A percentile compares a stretch with the other conserved stretches of the same genome.
Evolutionary conservation across 2,329 filamentous ascomycete species (phyloP).

Genomic region (Phyllosticta citribraziliensis): DNA sequence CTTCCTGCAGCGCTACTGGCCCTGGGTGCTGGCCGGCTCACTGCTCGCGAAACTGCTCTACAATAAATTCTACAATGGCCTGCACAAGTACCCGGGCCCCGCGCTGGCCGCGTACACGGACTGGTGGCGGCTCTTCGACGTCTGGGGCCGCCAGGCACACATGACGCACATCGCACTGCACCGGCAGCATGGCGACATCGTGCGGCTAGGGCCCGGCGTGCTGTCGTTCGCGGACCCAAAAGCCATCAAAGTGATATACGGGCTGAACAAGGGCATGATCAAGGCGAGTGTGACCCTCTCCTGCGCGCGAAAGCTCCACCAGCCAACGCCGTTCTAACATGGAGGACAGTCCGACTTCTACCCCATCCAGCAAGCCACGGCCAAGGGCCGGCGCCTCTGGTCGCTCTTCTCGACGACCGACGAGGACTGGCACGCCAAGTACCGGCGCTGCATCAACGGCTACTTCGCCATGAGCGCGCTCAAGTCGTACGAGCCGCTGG

Average conservation of each 20-base stretch:
- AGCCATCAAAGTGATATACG: conserved; percentile 68
- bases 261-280: conserved; percentile 67
- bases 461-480: conserved; percentile 70
- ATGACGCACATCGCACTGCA: conserved; percentile 60
- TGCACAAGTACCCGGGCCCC: conserved; percentile 65
- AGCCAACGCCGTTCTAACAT: background rate
- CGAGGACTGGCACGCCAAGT: conserved; percentile 64
- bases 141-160: conserved; percentile 54
- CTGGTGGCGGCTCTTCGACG: conserved; percentile 66
- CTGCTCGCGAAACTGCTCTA: conserved; percentile 27
- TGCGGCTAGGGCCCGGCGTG: conserved; percentile 63
- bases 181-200: conserved; percentile 60
- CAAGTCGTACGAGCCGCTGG: conserved; percentile 70
- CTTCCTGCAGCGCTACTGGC: conserved; percentile 33
- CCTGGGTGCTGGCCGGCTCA: conserved; percentile 24
- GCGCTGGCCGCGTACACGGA: conserved; percentile 59
- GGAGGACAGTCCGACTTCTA: conserved; percentile 64
- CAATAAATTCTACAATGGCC: conserved; percentile 44
- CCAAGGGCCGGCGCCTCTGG: conserved; percentile 56
- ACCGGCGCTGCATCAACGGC: conserved; percentile 64
- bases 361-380: conserved; percentile 63
- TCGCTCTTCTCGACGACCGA: conserved; percentile 70
- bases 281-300: conserved; percentile 46
- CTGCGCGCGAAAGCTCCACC: background rate
- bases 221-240: conserved; percentile 65